Conservation (phyloP, 768 basidiomycete species). For the Nidularia sp. region DNA sequence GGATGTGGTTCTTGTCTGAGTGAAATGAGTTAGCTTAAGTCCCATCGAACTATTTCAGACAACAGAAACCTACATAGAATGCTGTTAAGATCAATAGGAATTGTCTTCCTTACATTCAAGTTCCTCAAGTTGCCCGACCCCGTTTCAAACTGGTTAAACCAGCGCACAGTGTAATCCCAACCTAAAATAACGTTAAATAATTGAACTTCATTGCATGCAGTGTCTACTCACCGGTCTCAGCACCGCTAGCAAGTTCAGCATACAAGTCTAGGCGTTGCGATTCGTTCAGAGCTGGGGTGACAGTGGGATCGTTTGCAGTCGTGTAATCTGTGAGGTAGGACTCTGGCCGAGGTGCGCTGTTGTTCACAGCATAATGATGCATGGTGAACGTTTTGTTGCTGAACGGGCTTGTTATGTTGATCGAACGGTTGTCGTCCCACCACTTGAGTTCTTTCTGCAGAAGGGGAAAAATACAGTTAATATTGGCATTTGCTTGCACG, state of each 20-base stretch:
- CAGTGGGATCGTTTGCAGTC: slow-evolving; percentile 65
- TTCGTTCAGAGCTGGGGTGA: slow-evolving; percentile 54
- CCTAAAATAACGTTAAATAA: too few species aligned
- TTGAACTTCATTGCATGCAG: too few species aligned
- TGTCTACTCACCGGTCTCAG: slow-evolving; percentile 54
- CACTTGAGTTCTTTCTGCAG: slow-evolving; percentile 71
- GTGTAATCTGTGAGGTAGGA: slow-evolving; percentile 74
- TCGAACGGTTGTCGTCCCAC: slow-evolving; percentile 76
- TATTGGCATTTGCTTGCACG: background rate
- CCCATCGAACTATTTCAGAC: slow-evolving; percentile 3
- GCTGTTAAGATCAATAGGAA: slow-evolving; percentile 80
- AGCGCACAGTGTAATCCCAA: slow-evolving; percentile 55
- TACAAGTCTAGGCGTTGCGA: slow-evolving; percentile 64
- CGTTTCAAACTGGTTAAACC: slow-evolving; percentile 31
- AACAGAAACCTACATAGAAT: slow-evolving; percentile 62
- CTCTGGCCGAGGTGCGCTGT: slow-evolving; percentile 87
- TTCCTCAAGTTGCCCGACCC: slow-evolving; percentile 57
- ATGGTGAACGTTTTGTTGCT: slow-evolving; percentile 63
- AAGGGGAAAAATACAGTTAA: background rate
- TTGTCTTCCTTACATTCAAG: slow-evolving; percentile 63
- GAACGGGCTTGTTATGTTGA: slow-evolving; percentile 66
- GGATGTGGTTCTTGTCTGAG: slow-evolving; percentile 58
- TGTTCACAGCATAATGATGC: slow-evolving; percentile 73
- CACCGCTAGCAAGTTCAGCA: slow-evolving; percentile 83
- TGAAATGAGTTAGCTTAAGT: background rate